Base-by-base conservation (phyloP, 202 grass and related monocot species). In the Zoysia matrella region DNA sequence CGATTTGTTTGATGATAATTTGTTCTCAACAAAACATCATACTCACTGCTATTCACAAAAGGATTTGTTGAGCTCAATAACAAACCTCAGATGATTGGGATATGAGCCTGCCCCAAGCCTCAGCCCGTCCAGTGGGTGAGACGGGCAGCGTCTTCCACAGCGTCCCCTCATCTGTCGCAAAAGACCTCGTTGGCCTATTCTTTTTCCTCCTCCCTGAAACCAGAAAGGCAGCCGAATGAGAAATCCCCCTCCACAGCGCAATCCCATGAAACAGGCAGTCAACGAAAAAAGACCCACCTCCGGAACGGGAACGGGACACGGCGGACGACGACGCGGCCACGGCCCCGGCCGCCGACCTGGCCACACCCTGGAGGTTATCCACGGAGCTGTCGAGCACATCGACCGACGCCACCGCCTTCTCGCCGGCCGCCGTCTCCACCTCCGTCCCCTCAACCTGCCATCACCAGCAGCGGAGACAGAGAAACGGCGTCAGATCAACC, bases 41-140 rank as follows among this genome's bases (percentile, higher is more conserved):
- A 36, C 30, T 36, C 30, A 36, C 30, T 36, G 30, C 30, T 36
- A 36, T 36, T 36, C 30, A 36, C 30, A 36, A 36, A 36, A 36
- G 30, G 30, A 36, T 9, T 4, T 11, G 66, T 67, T 51, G 14
- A 47, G 52, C 45, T 14, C 2, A 40, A 52, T 7, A 58, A 47
- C 73, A 22, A 77, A 97, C 95, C 90, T 86, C 78, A 36, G 88
- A 65, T 75, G 80, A 94, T 43, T 89, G 90, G 1, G 95, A 97
- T 65, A 97, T 91, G 10, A 97, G 87, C 78, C 84, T 89, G 4
- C 88, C 92, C 95, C 95, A 97, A 2, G 92, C 78, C 18, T 84
- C 42, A 8, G 56, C 39, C 45, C 76, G 80, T n/a, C 7, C 64
- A 68, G 7, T 46, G 2, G 85, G 79, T 6, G 77, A 57, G 0